A percentile compares a stretch with the other conserved stretches of the same genome.
phyloP scores from a whole-genome alignment of 2,329 filamentous ascomycete species.

The Penicillium verrucosum region DNA sequence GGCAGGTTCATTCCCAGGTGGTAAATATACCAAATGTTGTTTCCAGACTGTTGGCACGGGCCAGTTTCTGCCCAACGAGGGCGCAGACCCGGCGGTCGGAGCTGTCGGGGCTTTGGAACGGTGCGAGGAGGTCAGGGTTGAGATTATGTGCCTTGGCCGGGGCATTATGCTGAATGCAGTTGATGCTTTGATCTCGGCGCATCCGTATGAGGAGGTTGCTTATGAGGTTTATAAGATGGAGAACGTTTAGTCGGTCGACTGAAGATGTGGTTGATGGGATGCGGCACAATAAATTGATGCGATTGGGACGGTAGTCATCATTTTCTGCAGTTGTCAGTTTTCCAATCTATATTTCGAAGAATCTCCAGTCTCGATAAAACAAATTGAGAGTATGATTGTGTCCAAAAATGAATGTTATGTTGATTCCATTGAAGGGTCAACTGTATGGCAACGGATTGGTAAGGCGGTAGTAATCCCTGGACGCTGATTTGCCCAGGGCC shows the following conservation, averaged over 20 bases:
- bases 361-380: background rate
- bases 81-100: constrained; percentile 43
- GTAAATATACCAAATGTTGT: constrained; percentile 40
- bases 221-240: constrained; percentile 47
- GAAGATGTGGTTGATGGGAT: background rate
- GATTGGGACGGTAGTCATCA: background rate
- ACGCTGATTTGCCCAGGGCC: constrained; percentile 33
- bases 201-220: constrained; percentile 47
- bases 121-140: constrained; percentile 44
- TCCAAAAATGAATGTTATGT: background rate
- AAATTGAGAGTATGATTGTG: background rate
- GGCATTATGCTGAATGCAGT: constrained; percentile 40
- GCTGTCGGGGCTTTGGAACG: constrained; percentile 37
- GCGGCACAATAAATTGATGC: background rate
- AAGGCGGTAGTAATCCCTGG: constrained; percentile 36
- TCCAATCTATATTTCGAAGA: background rate
- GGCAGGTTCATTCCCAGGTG: constrained; percentile 42
- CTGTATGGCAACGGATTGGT: background rate
- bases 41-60: constrained; percentile 42
- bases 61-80: constrained; percentile 42
- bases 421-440: background rate
- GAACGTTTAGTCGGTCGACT: constrained; percentile 29
- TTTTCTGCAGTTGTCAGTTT: background rate
- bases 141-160: constrained; percentile 43
- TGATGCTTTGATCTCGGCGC: constrained; percentile 40